Conservation (phyloP, 768 basidiomycete species). For the Lactifluus rugatus region DNA sequence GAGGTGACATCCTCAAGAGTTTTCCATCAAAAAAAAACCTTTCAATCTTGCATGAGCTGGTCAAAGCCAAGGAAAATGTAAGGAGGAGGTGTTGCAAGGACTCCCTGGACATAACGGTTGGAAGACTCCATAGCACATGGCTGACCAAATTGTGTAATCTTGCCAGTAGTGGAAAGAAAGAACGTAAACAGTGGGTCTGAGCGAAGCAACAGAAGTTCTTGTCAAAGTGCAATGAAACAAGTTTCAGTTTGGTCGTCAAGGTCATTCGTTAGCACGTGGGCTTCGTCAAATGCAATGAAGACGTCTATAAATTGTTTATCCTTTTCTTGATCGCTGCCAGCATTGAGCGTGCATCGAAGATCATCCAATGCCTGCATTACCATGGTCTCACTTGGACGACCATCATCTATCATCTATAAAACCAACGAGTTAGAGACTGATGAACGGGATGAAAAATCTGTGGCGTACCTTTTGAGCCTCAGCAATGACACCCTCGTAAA, state of each 20-base stretch:
- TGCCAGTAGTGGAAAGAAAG: not conserved
- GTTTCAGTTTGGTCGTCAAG: not conserved
- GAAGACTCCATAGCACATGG: too few relatives aligned
- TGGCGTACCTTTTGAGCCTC: too few relatives aligned
- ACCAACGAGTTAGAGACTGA: not conserved
- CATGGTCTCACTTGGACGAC: not conserved
- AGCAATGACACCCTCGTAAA: not conserved
- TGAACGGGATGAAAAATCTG: not conserved
- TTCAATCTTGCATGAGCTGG: not conserved
- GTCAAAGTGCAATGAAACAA: not conserved
- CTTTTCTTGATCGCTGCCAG: not conserved
- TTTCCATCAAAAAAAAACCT: not conserved
- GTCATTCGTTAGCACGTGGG: not conserved
- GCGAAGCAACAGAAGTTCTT: not conserved
- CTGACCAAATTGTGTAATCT: not conserved
- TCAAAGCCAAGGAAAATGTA: not conserved
- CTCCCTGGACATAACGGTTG: too few relatives aligned
- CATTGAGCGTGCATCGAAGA: not conserved
- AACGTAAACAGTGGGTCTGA: not conserved
- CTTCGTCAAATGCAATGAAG: too few relatives aligned
- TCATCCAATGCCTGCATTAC: not conserved
- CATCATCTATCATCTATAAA: not conserved
- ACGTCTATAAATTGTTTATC: not conserved
- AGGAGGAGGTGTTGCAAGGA: not conserved
- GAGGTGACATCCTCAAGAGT: not conserved